Percentiles rank a stretch among this genome's conserved stretches.
phyloP scores from a whole-genome alignment of 495 filamentous ascomycete genomes.

The Choiromyces venosus region DNA sequence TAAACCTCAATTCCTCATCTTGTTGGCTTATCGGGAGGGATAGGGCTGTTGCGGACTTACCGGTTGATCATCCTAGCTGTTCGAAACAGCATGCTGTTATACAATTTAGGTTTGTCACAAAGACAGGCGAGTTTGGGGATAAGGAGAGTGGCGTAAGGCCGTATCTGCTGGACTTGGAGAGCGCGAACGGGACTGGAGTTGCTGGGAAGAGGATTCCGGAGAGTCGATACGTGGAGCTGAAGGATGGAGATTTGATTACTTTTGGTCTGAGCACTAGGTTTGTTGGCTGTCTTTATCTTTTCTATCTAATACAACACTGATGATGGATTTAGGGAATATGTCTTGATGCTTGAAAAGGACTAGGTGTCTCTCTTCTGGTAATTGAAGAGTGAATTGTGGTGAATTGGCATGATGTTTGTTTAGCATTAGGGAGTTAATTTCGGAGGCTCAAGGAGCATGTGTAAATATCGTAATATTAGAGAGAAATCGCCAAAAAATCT shows the following conservation, averaged over 20 bases:
- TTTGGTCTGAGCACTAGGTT: constrained; percentile 76
- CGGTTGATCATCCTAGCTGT: constrained; percentile 82
- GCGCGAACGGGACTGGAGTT: constrained; percentile 81
- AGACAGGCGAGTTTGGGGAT: constrained; percentile 79
- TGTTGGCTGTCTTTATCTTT: constrained; percentile 4
- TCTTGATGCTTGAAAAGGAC: constrained; percentile 60
- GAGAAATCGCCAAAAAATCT: not conserved
- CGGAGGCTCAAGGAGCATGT: not conserved
- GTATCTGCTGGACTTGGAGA: constrained; percentile 90
- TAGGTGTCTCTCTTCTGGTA: too few species aligned
- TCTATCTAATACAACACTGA: constrained; percentile 8
- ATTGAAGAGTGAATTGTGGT: not conserved
- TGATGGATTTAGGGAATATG: constrained; percentile 56
- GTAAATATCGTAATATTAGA: not conserved
- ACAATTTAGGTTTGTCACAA: constrained; percentile 81
- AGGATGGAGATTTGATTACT: constrained; percentile 78
- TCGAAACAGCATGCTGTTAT: constrained; percentile 93
- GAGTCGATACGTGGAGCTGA: constrained; percentile 76
- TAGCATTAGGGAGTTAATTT: not conserved
- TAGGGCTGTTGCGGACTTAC: constrained; percentile 68
- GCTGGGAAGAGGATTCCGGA: constrained; percentile 68
- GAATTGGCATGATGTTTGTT: not conserved
- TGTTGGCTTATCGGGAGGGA: constrained; percentile 92
- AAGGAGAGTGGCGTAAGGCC: constrained; percentile 74
- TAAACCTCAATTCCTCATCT: constrained; percentile 66